Conservation (phyloP, 108 stramenopile genomes). For the Schizochytrium sp. region DNA sequence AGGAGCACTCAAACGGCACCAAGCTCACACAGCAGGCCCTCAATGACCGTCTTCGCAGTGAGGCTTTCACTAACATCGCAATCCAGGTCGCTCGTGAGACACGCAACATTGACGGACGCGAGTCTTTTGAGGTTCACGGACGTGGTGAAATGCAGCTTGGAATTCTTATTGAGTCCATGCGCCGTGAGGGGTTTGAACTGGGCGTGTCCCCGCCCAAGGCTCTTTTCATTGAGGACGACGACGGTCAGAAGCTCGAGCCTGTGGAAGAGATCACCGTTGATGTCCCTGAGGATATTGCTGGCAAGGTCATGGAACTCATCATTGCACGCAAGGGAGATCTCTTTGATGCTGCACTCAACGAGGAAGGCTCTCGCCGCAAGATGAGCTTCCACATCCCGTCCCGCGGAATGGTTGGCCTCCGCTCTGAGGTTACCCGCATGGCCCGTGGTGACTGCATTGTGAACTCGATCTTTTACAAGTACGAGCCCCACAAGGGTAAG, state of each 20-base stretch:
- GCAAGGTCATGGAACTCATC: conserved; percentile 90
- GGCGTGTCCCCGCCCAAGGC: conserved; percentile 95
- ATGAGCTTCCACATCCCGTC: conserved; percentile 97
- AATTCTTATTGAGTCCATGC: conserved; percentile 98
- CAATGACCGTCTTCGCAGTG: conserved; percentile 95
- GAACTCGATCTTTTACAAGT: conserved; percentile 93
- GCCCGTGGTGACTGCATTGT: conserved; percentile 96
- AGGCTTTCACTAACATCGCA: conserved; percentile 95
- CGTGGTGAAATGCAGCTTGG: conserved; percentile 98
- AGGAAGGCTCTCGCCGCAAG: conserved; percentile 29
- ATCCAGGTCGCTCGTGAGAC: conserved; percentile 68
- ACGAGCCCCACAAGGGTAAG: conserved; percentile 85
- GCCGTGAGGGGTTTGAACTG: conserved; percentile 99
- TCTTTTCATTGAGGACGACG: conserved; percentile 87
- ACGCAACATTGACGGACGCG: conserved; percentile 69
- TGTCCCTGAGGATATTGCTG: conserved; percentile 92
- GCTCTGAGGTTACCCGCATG: conserved; percentile 88
- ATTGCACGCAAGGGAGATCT: conserved; percentile 94
- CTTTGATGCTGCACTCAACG: not conserved
- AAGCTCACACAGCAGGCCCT: conserved; percentile 95
- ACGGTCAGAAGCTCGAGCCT: conserved; percentile 92
- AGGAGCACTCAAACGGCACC: conserved; percentile 85
- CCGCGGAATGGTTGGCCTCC: conserved; percentile 95
- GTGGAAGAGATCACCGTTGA: conserved; percentile 93
- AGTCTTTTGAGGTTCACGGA: conserved; percentile 93